Percentiles rank a stretch among this genome's conserved stretches.
These are phyloP conservation scores for Heritiera fomes DNA, from an alignment of 345 rosid species.

Conservation along the genomic window DNA sequence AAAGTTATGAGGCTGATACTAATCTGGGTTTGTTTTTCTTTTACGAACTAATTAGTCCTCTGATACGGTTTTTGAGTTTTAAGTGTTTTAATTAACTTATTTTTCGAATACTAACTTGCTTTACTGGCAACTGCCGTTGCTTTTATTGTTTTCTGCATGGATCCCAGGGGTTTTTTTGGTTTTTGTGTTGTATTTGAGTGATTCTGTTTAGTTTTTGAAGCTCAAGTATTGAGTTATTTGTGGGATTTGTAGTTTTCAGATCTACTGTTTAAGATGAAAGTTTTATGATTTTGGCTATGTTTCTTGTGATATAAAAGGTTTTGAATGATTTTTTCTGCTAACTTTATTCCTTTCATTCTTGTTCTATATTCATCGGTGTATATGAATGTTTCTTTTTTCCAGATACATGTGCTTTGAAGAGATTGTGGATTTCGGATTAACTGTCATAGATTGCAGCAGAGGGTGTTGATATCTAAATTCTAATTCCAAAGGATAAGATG, in stretches of 20 bases:
- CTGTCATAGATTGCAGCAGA: background rate
- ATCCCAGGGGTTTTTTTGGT: background rate
- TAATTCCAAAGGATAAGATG: background rate
- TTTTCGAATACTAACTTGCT: background rate
- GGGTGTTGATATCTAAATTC: background rate
- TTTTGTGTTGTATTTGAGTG: background rate
- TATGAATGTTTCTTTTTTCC: background rate
- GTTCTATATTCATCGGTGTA: background rate
- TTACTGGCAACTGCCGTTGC: background rate
- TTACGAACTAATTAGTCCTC: background rate
- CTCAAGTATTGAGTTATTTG: background rate
- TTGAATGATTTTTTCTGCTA: background rate
- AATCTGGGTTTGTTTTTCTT: background rate
- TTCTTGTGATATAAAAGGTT: background rate
- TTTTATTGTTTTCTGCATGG: background rate
- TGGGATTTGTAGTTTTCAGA: constrained; percentile 24
- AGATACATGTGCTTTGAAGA: background rate
- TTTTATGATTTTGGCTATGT: background rate
- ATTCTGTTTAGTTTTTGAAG: constrained; percentile 14
- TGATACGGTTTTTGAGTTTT: constrained; percentile 7
- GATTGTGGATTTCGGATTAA: background rate
- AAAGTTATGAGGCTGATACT: background rate
- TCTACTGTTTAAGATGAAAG: constrained; percentile 19
- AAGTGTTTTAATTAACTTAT: background rate
- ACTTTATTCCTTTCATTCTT: background rate